These are phyloP conservation scores for Phytophthora sp. DNA, from an alignment of 352 stramenopile genomes.

Conservation along the genomic window DNA sequence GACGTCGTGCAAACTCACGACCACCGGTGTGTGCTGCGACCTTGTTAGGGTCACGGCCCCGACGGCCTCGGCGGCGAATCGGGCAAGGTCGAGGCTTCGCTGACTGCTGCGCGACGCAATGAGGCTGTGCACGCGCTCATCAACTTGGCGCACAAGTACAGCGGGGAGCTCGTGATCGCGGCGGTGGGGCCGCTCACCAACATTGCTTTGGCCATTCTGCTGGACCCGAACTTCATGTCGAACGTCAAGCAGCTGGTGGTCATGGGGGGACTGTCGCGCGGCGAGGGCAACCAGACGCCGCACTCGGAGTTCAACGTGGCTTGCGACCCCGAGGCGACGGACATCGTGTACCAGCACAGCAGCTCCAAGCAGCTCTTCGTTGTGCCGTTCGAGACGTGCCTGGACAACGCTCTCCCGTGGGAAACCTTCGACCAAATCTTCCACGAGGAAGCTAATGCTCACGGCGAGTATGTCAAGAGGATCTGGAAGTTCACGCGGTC, in stretches of 20 bases:
- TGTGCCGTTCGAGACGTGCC: slow-evolving; percentile 74
- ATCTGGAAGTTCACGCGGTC: slow-evolving; percentile 69
- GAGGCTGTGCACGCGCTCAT: slow-evolving; percentile 74
- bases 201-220: slow-evolving; percentile 71
- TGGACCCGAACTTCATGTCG: slow-evolving; percentile 69
- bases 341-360: slow-evolving; percentile 77
- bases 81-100: slow-evolving; percentile 41
- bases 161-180: slow-evolving; percentile 76
- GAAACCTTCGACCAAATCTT: slow-evolving; percentile 73
- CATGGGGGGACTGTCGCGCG: slow-evolving; percentile 77
- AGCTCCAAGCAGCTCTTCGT: slow-evolving; percentile 63
- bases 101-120: slow-evolving; percentile 49
- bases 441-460: slow-evolving; percentile 39
- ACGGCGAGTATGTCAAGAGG: slow-evolving; percentile 56
- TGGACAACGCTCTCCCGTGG: slow-evolving; percentile 67
- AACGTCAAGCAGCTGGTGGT: slow-evolving; percentile 71
- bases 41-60: slow-evolving; percentile 75
- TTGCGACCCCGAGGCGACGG: slow-evolving; percentile 80
- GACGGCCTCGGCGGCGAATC: slow-evolving; percentile 71
- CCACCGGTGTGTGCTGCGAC: no score
- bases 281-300: slow-evolving; percentile 71
- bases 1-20: no score
- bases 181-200: slow-evolving; percentile 82
- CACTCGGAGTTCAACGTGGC: slow-evolving; percentile 84
- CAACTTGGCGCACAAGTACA: slow-evolving; percentile 57